phyloP scores from a whole-genome alignment of 2,329 filamentous ascomycete genomes.

The Fonsecaea nubica region DNA sequence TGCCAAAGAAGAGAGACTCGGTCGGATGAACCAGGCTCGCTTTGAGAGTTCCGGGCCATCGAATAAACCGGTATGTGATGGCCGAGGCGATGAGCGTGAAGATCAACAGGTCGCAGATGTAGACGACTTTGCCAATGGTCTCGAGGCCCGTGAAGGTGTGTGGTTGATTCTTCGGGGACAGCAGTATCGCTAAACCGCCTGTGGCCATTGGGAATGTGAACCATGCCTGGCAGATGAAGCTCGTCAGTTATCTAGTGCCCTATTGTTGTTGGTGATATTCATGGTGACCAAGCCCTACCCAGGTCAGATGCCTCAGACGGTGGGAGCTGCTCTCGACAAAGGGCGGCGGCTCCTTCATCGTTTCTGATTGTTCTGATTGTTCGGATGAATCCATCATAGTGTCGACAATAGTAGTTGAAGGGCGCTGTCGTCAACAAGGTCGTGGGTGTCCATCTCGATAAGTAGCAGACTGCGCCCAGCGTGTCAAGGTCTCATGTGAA shows the following conservation, averaged over 20 bases:
- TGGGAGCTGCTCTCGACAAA: slow-evolving; percentile 19
- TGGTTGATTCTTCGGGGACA: slow-evolving; percentile 64
- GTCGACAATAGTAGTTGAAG: background rate
- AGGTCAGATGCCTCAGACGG: slow-evolving; percentile 24
- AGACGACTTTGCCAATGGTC: slow-evolving; percentile 71
- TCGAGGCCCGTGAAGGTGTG: slow-evolving; percentile 68
- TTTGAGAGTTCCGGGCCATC: slow-evolving; percentile 62
- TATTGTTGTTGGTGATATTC: background rate
- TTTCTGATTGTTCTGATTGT: background rate
- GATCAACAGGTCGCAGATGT: slow-evolving; percentile 70
- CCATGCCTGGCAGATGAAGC: slow-evolving; percentile 53
- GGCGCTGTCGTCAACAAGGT: background rate
- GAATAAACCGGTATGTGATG: slow-evolving; percentile 66
- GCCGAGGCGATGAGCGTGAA: slow-evolving; percentile 63
- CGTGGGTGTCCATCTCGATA: background rate
- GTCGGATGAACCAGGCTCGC: slow-evolving; percentile 67
- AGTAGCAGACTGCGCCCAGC: slow-evolving; percentile 2
- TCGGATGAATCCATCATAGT: background rate
- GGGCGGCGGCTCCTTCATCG: slow-evolving; percentile 1
- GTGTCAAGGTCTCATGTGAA: slow-evolving; percentile 6
- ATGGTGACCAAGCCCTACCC: slow-evolving; percentile 15
- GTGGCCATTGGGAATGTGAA: slow-evolving; percentile 78
- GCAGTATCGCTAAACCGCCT: slow-evolving; percentile 70
- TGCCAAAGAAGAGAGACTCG: slow-evolving; percentile 75
- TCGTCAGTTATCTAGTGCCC: background rate